Evolutionary conservation across 129 eudicot genomes (phyloP).

Genomic region (Tagetes erecta): DNA sequence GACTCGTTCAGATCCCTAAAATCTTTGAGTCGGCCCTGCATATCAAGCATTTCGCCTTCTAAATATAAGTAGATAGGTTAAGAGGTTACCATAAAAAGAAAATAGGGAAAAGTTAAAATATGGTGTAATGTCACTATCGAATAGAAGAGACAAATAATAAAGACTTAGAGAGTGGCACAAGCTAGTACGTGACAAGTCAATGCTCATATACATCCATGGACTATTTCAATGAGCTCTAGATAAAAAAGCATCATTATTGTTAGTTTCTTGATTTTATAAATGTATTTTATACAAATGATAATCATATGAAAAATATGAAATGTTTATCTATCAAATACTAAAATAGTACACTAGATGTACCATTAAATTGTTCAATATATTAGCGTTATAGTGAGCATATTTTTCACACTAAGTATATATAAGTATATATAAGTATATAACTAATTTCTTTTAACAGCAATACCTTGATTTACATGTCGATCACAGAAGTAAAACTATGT

Average conservation of each 20-base stretch:
- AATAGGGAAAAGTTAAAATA: neutral
- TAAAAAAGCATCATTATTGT: slow-evolving; percentile 16
- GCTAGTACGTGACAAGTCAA: slow-evolving; percentile 23
- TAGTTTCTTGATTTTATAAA: neutral
- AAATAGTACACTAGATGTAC: neutral
- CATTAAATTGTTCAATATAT: neutral
- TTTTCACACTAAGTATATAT: neutral
- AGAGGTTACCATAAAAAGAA: neutral
- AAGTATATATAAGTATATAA: neutral
- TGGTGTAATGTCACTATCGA: slow-evolving; percentile 23
- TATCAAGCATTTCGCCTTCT: neutral
- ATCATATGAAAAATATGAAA: neutral
- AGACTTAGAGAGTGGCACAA: slow-evolving; percentile 26
- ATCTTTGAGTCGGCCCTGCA: no score
- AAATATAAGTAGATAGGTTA: neutral
- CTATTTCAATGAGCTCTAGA: slow-evolving; percentile 26
- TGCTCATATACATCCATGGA: slow-evolving; percentile 26
- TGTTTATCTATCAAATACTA: neutral
- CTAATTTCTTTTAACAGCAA: no score
- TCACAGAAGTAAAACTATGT: no score
- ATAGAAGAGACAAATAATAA: slow-evolving; percentile 13
- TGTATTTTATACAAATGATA: neutral
- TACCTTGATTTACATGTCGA: no score
- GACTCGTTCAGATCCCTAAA: no score
- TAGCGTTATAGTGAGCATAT: neutral